Evolutionary conservation across 225 moss, liverwort and hornwort genomes (phyloP).

Genomic region (Lunularia cruciata): DNA sequence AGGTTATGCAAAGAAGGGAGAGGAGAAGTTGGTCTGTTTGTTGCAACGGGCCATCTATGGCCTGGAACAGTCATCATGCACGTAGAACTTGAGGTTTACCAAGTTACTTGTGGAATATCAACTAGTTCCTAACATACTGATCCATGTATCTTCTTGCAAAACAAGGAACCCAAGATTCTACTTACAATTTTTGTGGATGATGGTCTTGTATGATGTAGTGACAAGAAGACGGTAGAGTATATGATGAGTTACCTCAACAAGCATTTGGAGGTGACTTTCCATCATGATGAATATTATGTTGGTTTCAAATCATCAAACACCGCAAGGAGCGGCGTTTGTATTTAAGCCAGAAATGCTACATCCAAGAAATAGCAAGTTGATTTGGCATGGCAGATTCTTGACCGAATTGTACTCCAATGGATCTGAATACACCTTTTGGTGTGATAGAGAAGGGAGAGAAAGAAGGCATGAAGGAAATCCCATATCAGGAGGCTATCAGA

Average conservation of each 20-base stretch:
- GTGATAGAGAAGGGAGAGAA: not conserved
- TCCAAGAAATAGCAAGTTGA: not conserved
- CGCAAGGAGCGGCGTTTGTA: not conserved
- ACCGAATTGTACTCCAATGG: not conserved
- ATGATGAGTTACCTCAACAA: not conserved
- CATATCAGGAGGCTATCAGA: not conserved
- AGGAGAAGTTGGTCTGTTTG: not conserved
- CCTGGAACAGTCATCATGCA: not conserved
- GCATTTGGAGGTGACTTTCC: not conserved
- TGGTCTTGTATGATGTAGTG: not conserved
- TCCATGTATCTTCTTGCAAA: not conserved
- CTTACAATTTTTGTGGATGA: slow-evolving; percentile 22
- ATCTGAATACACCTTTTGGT: not conserved
- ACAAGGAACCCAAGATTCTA: not conserved
- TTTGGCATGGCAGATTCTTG: not conserved
- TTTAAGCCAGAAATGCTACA: not conserved
- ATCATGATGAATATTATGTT: not conserved
- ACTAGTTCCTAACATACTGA: not conserved
- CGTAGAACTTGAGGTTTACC: not conserved
- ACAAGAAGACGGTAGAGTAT: not conserved
- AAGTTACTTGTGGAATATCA: not conserved
- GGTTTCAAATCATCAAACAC: not conserved
- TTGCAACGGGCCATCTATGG: slow-evolving; percentile 9
- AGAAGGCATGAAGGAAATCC: not conserved
- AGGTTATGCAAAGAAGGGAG: not conserved